Evolutionary conservation across 306 rosid genomes (phyloP), one percentile per base, ranked within the genome.

Genomic region (Oxytropis ochrocephala): DNA sequence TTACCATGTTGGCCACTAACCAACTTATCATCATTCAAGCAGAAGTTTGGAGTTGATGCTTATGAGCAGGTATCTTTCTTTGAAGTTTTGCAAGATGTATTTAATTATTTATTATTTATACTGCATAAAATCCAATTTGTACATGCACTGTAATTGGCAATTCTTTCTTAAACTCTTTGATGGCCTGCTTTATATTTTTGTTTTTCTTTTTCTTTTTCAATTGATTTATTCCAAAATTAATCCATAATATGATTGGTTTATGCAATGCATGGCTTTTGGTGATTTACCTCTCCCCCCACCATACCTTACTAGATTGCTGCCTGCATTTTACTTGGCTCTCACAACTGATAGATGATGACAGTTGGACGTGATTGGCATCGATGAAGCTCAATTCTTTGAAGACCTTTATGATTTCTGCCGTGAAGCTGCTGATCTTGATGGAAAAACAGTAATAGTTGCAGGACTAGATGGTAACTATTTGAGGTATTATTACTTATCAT

Each of bases 381-480:
- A 94, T 41, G 99, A 94, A 84, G 99, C 96, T 65, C 99, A 94
- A 64, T 94, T 94, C 81, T 94, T 94, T 7, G 91, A 83, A 2
- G 99, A 91, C 70, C 97, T 91, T 17, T 94, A 94, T 62, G 97
- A 94, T 68, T 94, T 94, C 82, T 94, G 96, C 75, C 81, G 83
- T 61, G 79, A 72, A 68, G 97, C 91, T 62, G 95, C 97, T 65
- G 99, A 91, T 80, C 86, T 60, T 59, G 99, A 95, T 79, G 95
- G 97, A 36, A 95, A 95, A 72, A 91, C 78, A 12, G 70, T 95
- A 9, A 69, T 95, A 64, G 87, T 89, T 75, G 96, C 96, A 8
- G 99, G 97, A 67, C 78, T 95, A 11, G 96, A 91, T 77, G 99
- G 97, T 41, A 88, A 91, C 85, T 95, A 91, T 76, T 49, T 87